phyloP scores from a whole-genome alignment of 2,329 filamentous ascomycete genomes.

The Huntiella moniliformis region DNA sequence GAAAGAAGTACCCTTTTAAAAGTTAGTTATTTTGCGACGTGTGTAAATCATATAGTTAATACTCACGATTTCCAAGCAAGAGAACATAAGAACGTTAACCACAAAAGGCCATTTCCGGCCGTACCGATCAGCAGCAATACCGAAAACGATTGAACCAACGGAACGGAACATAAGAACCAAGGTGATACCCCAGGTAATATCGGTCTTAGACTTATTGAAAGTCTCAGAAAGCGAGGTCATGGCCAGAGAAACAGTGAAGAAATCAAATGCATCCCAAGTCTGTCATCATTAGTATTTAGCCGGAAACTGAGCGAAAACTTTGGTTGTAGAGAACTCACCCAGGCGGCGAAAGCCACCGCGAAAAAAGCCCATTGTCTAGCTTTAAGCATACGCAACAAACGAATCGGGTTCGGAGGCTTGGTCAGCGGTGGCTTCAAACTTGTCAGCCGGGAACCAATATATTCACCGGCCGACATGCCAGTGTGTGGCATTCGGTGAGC shows the following conservation, averaged over 20 bases:
- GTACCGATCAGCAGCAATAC: conserved; percentile 58
- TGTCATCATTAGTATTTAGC: conserved; percentile 16
- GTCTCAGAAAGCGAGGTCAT: conserved; percentile 46
- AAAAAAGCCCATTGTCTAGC: conserved; percentile 37
- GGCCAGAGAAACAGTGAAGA: conserved; percentile 62
- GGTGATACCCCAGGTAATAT: conserved; percentile 57
- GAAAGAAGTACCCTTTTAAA: conserved; percentile 46
- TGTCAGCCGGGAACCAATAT: conserved; percentile 33
- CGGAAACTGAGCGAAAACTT: neutral
- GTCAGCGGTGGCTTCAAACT: conserved; percentile 39
- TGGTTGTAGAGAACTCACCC: conserved; percentile 23
- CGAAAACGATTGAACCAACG: conserved; percentile 57
- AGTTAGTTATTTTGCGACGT: too few relatives aligned
- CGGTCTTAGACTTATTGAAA: conserved; percentile 35
- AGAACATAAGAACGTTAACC: conserved; percentile 55
- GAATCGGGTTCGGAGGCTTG: conserved; percentile 33
- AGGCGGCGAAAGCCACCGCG: conserved; percentile 34
- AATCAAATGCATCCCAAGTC: conserved; percentile 71
- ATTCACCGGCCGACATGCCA: conserved; percentile 19
- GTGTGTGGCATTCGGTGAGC: conserved; percentile 21
- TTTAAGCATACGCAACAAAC: conserved; percentile 28
- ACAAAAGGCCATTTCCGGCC: conserved; percentile 75
- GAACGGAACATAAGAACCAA: conserved; percentile 57
- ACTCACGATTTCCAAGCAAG: conserved; percentile 40
- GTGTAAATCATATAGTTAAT: neutral